Conservation (phyloP, 768 basidiomycete genomes). For the Daedalea quercina region DNA sequence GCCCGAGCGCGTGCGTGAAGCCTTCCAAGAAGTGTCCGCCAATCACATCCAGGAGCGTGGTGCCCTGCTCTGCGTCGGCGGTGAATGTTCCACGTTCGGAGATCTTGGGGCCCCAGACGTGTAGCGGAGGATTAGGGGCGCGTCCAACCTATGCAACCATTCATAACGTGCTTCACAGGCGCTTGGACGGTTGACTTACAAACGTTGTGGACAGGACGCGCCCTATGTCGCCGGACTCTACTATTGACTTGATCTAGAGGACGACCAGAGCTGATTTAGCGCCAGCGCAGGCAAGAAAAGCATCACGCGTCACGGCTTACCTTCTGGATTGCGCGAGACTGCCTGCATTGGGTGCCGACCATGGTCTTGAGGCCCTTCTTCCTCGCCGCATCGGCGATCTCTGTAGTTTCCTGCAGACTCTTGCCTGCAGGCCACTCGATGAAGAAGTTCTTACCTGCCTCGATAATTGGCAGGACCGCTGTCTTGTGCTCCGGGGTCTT, state of each 20-base stretch:
- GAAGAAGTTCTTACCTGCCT: slow-evolving; percentile 32
- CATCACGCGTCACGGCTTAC: slow-evolving; percentile 17
- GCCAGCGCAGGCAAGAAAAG: too few relatives aligned
- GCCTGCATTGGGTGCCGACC: slow-evolving; percentile 30
- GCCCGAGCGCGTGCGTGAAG: slow-evolving; percentile 25
- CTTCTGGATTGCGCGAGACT: slow-evolving; percentile 24
- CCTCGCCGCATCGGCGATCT: slow-evolving; percentile 27
- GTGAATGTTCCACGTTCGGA: slow-evolving; percentile 9
- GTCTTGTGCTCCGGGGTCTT: slow-evolving; percentile 26
- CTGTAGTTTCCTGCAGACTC: slow-evolving; percentile 24
- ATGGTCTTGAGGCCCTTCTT: slow-evolving; percentile 24
- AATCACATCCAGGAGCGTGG: slow-evolving; percentile 20
- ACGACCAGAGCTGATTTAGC: background rate
- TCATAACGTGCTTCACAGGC: background rate
- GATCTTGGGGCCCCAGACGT: slow-evolving; percentile 4
- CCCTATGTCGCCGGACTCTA: slow-evolving; percentile 26
- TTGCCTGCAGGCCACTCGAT: slow-evolving; percentile 35
- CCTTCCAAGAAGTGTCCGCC: slow-evolving; percentile 25
- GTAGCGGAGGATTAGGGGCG: background rate
- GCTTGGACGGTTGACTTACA: slow-evolving; percentile 9
- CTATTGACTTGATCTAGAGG: slow-evolving; percentile 25
- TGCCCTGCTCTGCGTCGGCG: slow-evolving; percentile 14
- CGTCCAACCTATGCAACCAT: background rate
- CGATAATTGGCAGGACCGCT: slow-evolving; percentile 26
- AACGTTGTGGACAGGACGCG: slow-evolving; percentile 23